Evolutionary conservation across 2,329 filamentous ascomycete species (phyloP), one percentile per base, ranked within the genome.

Genomic region (Aspergillus brasiliensis): DNA sequence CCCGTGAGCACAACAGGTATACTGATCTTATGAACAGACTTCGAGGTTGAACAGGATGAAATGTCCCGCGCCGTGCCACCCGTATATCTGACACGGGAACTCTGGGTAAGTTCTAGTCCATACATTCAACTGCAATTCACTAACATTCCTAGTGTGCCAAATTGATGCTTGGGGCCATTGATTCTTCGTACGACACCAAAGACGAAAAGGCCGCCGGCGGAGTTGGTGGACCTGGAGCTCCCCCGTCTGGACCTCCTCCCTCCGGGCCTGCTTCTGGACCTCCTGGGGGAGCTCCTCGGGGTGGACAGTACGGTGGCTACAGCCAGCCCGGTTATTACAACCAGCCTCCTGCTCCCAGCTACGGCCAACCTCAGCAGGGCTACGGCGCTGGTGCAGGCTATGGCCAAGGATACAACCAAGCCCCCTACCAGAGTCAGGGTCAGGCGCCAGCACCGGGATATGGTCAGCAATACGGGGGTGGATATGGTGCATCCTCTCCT

Each of bases 131-230:
- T 8, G n/a, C 34, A 8, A 13, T n/a, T 19, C 8, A 56, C 66
- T 72, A 60, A 71, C 56, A 25, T 6, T 15, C 15, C 25, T 55
- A 81, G 79, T 80, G 87, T 67, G 81, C 87, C 63, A 90, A 90
- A 75, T 80, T 90, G 59, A 84, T 90, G 53, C 83, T 90, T 25
- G 87, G 87, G 61, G 83, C 86, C 38, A 88, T 90, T 69, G 87
- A 90, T 68, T 79, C 82, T 23, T 86, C 84, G 19, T 89, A 89
- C 65, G 86, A 89, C 65, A 82, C 80, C 66, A 86, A 88, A 72
- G 86, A 89, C 64, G 87, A 89, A 73, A 85, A 86, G 72, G 72
- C 74, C 5, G 77, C 77, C 62, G 73, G 73, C 23, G 73, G 73
- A 23, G 61, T 62, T 40, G 71, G 67, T 56, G 62, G 67, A 17